Conservation (phyloP, 2,329 filamentous ascomycete species). For the Dactylella cylindrospora region DNA sequence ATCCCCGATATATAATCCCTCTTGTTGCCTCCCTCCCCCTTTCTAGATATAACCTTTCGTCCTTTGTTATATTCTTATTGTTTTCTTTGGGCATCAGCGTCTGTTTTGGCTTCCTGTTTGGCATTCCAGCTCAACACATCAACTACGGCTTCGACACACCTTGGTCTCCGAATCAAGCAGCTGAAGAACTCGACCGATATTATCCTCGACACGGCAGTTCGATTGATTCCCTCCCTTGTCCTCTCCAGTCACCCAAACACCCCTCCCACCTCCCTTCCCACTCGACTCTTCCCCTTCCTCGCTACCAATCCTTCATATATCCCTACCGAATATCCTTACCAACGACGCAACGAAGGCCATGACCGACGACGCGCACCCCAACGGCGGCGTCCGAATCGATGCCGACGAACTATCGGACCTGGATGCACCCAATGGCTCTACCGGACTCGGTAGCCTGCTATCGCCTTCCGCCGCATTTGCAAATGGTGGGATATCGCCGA, state of each 20-base stretch:
- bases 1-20: too few species aligned
- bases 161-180: too few species aligned
- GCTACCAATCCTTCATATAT: not conserved
- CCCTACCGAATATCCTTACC: too few species aligned
- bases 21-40: too few species aligned
- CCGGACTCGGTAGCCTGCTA: conserved; percentile 4
- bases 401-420: conserved; percentile 20
- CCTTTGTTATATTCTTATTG: too few species aligned
- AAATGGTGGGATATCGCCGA: conserved; percentile 33
- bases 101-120: too few species aligned
- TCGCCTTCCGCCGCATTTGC: conserved; percentile 8
- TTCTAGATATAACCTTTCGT: too few species aligned
- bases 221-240: not conserved
- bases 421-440: conserved; percentile 9
- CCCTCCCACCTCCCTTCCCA: not conserved
- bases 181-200: too few species aligned
- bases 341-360: too few species aligned
- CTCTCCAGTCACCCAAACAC: not conserved
- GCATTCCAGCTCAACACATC: too few species aligned
- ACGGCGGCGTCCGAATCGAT: conserved; percentile 38
- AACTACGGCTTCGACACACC: too few species aligned
- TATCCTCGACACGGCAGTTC: conserved; percentile 19
- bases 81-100: too few species aligned
- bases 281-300: not conserved
- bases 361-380: conserved; percentile 43